Percentiles rank a stretch among this genome's conserved stretches.
Conservation (phyloP, 2,329 filamentous ascomycete genomes). For the Talaromyces sp. region DNA sequence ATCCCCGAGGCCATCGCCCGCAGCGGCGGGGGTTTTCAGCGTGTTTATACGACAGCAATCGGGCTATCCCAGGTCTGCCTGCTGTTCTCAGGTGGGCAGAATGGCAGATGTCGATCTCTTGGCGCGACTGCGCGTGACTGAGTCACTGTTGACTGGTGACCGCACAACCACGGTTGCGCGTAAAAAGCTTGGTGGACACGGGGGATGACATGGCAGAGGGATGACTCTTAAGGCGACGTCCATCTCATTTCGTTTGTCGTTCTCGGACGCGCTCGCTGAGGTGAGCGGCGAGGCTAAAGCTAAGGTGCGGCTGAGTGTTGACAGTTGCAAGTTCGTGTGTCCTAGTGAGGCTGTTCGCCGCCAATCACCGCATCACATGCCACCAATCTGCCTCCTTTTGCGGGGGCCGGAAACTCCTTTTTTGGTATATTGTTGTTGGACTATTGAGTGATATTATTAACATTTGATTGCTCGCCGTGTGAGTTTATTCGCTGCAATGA, state of each 20-base stretch:
- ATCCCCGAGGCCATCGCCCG: neutral
- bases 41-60: neutral
- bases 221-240: neutral
- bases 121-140: conserved; percentile 6
- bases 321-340: conserved; percentile 1
- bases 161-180: neutral
- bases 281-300: neutral
- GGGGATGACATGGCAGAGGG: neutral
- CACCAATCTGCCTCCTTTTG: neutral
- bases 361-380: conserved; percentile 10
- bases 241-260: neutral
- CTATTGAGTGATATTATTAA: neutral
- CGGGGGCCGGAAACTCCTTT: neutral
- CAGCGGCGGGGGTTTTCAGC: neutral
- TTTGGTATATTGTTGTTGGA: neutral
- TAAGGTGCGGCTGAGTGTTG: conserved; percentile 4
- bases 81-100: conserved; percentile 2
- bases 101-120: conserved; percentile 9
- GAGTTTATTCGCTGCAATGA: neutral
- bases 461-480: neutral
- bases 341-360: neutral
- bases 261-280: neutral
- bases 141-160: conserved; percentile 4
- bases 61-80: neutral
- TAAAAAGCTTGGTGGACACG: neutral